Evolutionary conservation across 2,329 filamentous ascomycete genomes (phyloP).

Genomic region (Epichloe scottii): DNA sequence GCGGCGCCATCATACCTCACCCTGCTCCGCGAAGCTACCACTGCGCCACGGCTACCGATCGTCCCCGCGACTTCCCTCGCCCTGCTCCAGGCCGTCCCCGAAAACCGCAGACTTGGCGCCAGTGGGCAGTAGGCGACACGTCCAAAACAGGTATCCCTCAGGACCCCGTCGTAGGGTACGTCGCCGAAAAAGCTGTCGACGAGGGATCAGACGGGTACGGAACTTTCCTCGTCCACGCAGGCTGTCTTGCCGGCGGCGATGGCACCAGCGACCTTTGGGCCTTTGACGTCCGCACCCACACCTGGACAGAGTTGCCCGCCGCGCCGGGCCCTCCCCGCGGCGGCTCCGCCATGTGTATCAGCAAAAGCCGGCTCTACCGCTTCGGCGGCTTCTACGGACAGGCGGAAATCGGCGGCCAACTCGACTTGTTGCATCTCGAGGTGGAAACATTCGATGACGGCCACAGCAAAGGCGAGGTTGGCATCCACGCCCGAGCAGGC

Average conservation of each 20-base stretch:
- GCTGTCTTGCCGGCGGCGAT: constrained; percentile 51
- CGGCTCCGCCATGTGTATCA: constrained; percentile 54
- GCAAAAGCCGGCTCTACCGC: constrained; percentile 54
- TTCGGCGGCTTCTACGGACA: constrained; percentile 72
- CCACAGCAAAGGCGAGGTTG: constrained; percentile 34
- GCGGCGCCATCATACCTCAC: constrained; percentile 25
- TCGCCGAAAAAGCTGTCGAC: constrained; percentile 45
- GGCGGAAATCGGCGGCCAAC: constrained; percentile 53
- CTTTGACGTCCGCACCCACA: constrained; percentile 51
- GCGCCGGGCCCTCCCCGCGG: constrained; percentile 56
- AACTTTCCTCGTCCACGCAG: constrained; percentile 65
- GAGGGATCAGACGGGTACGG: constrained; percentile 50
- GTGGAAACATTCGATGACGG: constrained; percentile 44
- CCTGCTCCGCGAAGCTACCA: constrained; percentile 64
- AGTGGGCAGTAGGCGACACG: constrained; percentile 43
- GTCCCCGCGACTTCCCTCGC: constrained; percentile 38
- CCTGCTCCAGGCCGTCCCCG: constrained; percentile 12
- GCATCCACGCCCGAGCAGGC: constrained; percentile 33
- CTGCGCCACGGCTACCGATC: constrained; percentile 42
- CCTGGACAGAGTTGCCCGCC: constrained; percentile 55
- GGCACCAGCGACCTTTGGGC: constrained; percentile 62
- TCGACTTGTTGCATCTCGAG: constrained; percentile 53
- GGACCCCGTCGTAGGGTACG: constrained; percentile 42
- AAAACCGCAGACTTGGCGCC: constrained; percentile 35
- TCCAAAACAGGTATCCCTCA: constrained; percentile 45